Percentiles rank a stretch among this genome's conserved stretches.
These are phyloP conservation scores for Amborella trichopoda DNA, from an alignment of 164 flowering plant species.

Conservation along the genomic window DNA sequence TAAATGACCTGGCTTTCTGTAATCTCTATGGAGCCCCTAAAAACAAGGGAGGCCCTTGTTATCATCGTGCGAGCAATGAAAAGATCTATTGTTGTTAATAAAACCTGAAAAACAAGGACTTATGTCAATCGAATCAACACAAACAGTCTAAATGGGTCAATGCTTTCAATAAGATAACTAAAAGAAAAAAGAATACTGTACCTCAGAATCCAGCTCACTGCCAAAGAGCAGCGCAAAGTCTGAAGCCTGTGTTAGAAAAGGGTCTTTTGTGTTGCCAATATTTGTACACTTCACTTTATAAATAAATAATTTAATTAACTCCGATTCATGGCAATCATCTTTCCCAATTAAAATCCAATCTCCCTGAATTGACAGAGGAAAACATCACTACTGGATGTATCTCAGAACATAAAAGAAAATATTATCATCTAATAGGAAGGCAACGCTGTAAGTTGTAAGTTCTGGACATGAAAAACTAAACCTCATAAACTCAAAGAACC, in stretches of 20 bases:
- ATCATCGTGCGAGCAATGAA: slow-evolving; percentile 92
- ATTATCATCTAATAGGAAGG: too few species aligned
- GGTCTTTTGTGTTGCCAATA: slow-evolving; percentile 60
- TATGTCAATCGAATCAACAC: not conserved
- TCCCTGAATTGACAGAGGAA: too few species aligned
- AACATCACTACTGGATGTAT: too few species aligned
- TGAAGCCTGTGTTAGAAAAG: slow-evolving; percentile 72
- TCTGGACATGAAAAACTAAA: too few species aligned
- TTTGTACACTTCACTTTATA: slow-evolving; percentile 64
- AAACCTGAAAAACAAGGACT: slow-evolving; percentile 43
- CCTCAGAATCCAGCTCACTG: slow-evolving; percentile 99
- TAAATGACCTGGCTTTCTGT: slow-evolving; percentile 61
- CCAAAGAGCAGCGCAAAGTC: slow-evolving; percentile 92
- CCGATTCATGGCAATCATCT: slow-evolving; percentile 34
- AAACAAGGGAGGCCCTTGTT: slow-evolving; percentile 76
- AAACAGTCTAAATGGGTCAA: not conserved
- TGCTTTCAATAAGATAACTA: not conserved
- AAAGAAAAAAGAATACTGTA: slow-evolving; percentile 8
- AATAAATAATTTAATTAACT: slow-evolving; percentile 54
- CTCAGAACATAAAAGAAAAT: too few species aligned
- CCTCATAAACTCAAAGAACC: too few species aligned
- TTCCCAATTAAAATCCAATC: slow-evolving; percentile 83
- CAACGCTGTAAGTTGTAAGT: too few species aligned
- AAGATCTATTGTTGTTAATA: slow-evolving; percentile 99
- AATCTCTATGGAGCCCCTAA: slow-evolving; percentile 51